Conservation (phyloP, 148 eudicot species). For the Vaccinium myrtillus region DNA sequence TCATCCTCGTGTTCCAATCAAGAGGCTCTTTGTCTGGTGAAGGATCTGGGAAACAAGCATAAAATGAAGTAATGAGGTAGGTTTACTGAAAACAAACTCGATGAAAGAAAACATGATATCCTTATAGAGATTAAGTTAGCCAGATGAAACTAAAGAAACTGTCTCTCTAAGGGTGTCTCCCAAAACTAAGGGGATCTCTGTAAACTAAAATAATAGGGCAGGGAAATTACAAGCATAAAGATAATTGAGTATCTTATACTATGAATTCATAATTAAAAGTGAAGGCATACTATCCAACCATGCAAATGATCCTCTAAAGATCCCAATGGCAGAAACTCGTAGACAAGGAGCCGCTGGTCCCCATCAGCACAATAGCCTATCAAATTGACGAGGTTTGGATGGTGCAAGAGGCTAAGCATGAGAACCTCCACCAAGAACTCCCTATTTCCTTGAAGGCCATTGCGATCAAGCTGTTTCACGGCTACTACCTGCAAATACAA, state of each 20-base stretch:
- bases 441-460: conserved; percentile 95
- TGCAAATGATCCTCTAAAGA: conserved; percentile 98
- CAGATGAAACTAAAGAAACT: neutral
- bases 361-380: conserved; percentile 99
- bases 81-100: neutral
- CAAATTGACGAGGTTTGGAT: conserved; percentile 86
- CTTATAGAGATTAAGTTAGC: neutral
- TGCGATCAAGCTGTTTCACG: conserved; percentile 91
- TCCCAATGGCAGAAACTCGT: conserved; percentile 94
- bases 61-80: conserved; percentile 15
- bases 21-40: conserved; percentile 83
- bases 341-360: conserved; percentile 96
- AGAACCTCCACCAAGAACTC: conserved; percentile 98
- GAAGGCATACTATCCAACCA: conserved; percentile 43
- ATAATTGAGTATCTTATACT: neutral
- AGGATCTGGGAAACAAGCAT: conserved; percentile 45
- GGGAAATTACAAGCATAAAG: neutral
- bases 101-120: neutral
- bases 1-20: conserved; percentile 99
- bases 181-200: neutral
- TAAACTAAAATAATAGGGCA: neutral
- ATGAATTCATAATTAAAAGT: neutral
- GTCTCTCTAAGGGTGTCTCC: neutral
- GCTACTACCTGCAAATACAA: conserved; percentile 76
- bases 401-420: conserved; percentile 96